Percentiles rank a stretch among this genome's conserved stretches.
phyloP scores from a whole-genome alignment of 768 basidiomycete genomes.

The Paxillus involutus region DNA sequence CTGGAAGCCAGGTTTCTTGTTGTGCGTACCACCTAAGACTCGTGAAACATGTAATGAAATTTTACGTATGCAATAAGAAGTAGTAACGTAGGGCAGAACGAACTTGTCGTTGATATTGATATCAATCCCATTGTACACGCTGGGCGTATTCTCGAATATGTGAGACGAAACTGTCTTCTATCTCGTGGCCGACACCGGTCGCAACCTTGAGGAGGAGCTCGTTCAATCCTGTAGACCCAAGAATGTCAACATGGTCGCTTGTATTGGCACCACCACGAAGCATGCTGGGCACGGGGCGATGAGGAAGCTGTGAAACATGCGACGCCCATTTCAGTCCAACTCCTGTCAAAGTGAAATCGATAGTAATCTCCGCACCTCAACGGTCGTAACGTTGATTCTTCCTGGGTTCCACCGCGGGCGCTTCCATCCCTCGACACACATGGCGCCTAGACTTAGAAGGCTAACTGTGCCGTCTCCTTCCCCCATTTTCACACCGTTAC shows the following conservation, averaged over 20 bases:
- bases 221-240: conserved; percentile 78
- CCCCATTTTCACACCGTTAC: conserved; percentile 87
- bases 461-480: conserved; percentile 96
- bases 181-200: conserved; percentile 74
- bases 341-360: background rate
- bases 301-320: conserved; percentile 59
- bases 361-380: conserved; percentile 58
- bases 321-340: conserved; percentile 4
- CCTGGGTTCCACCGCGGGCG: conserved; percentile 88
- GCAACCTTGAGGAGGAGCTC: conserved; percentile 91
- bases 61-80: background rate
- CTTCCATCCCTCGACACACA: conserved; percentile 97
- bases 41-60: too few species aligned
- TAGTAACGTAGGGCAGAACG: background rate
- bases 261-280: conserved; percentile 92
- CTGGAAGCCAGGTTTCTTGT: too few species aligned
- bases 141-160: conserved; percentile 74
- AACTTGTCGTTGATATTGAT: conserved; percentile 3
- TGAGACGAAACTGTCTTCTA: conserved; percentile 71
- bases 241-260: conserved; percentile 86
- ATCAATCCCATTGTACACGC: conserved; percentile 77
- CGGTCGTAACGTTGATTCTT: conserved; percentile 80
- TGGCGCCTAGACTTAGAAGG: conserved; percentile 83
- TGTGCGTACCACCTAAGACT: too few species aligned
- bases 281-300: conserved; percentile 67